Conservation (phyloP, 139 green algal species). For the Ettlia oleoabundans region DNA sequence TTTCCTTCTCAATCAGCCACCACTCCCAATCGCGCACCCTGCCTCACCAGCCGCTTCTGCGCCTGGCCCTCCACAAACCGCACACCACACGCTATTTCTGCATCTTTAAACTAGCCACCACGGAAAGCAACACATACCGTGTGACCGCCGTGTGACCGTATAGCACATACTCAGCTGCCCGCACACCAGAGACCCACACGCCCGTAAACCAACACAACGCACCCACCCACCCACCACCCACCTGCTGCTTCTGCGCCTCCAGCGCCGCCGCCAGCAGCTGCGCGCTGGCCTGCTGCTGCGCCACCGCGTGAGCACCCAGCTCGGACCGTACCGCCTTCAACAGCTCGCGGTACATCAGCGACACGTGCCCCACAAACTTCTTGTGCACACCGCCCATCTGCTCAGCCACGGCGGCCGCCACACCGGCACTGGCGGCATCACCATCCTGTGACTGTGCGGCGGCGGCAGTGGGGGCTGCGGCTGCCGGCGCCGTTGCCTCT, state of each 20-base stretch:
- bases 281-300: slow-evolving; percentile 11
- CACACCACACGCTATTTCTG: too few species aligned
- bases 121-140: too few species aligned
- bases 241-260: slow-evolving; percentile 27
- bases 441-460: background rate
- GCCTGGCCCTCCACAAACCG: too few species aligned
- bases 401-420: slow-evolving; percentile 24
- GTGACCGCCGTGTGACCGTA: too few species aligned
- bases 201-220: too few species aligned
- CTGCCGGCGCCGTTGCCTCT: background rate
- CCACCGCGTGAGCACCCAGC: slow-evolving; percentile 37
- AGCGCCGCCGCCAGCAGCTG: background rate
- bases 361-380: slow-evolving; percentile 49
- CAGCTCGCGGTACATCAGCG: slow-evolving; percentile 43
- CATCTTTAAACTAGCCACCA: too few species aligned
- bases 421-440: background rate
- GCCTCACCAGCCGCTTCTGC: too few species aligned
- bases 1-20: too few species aligned
- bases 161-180: too few species aligned
- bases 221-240: too few species aligned
- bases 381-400: slow-evolving; percentile 37
- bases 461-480: background rate
- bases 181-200: too few species aligned
- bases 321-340: slow-evolving; percentile 56
- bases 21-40: too few species aligned